Percentiles rank a stretch among this genome's conserved stretches.
Conservation (phyloP, 2,329 filamentous ascomycete species). For the Fusarium subtropicale region DNA sequence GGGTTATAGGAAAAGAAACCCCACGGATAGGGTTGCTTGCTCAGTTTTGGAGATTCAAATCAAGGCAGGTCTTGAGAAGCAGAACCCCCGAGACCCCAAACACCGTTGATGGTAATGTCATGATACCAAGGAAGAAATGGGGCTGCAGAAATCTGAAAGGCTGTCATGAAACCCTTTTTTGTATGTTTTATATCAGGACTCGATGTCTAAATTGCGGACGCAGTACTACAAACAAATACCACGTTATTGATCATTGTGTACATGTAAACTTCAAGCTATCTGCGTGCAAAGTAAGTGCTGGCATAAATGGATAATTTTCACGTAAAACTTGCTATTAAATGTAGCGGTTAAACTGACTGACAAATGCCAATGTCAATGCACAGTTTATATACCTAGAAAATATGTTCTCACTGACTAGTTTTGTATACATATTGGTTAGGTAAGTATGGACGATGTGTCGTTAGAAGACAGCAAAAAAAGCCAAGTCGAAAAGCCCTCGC, state of each 20-base stretch:
- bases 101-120: conserved; percentile 11
- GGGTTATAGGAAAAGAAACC: conserved; percentile 27
- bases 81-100: conserved; percentile 5
- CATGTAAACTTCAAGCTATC: neutral
- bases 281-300: neutral
- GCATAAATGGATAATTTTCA: neutral
- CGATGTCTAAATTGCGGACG: conserved; percentile 23
- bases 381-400: neutral
- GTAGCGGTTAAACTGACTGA: neutral
- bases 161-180: conserved; percentile 28
- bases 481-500: neutral
- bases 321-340: neutral
- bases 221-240: conserved; percentile 27
- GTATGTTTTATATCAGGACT: conserved; percentile 41
- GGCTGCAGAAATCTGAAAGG: conserved; percentile 24
- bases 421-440: too few species aligned
- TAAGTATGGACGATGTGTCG: too few species aligned
- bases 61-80: conserved; percentile 8
- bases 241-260: conserved; percentile 2
- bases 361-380: too few species aligned
- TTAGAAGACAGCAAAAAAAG: neutral
- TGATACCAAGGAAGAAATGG: conserved; percentile 11
- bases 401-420: neutral
- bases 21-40: conserved; percentile 7
- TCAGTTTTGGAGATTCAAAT: conserved; percentile 36